Evolutionary conservation across 352 stramenopile species (phyloP).

Genomic region (Globisporangium splendens): DNA sequence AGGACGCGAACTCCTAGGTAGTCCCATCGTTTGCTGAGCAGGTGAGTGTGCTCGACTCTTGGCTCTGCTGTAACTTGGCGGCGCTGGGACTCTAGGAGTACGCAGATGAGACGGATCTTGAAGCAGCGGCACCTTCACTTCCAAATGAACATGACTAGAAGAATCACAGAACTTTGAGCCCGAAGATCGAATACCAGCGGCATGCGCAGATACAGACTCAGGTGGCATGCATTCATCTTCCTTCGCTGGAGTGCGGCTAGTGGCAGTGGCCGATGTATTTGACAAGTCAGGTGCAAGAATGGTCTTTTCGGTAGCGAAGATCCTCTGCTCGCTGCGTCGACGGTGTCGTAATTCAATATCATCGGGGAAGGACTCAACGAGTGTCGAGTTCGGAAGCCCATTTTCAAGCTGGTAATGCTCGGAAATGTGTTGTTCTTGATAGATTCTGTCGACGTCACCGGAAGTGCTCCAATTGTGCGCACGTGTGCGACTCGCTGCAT

Average conservation of each 20-base stretch:
- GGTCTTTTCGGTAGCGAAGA: background rate
- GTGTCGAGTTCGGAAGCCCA: conserved; percentile 15
- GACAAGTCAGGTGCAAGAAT: background rate
- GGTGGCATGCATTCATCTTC: conserved; percentile 3
- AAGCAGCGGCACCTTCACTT: conserved; percentile 8
- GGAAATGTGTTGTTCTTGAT: conserved; percentile 23
- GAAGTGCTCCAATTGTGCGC: background rate
- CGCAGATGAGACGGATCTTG: background rate
- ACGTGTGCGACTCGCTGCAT: background rate
- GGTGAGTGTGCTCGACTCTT: background rate
- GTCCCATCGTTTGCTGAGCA: background rate
- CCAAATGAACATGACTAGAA: conserved; percentile 4
- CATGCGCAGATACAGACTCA: background rate
- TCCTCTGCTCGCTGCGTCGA: background rate
- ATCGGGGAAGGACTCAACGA: conserved; percentile 44
- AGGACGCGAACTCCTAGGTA: background rate
- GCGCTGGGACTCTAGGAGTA: conserved; percentile 5
- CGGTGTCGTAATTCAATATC: conserved; percentile 6
- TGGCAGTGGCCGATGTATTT: background rate
- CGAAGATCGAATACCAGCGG: background rate
- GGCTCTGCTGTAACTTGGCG: background rate
- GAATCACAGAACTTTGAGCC: conserved; percentile 3
- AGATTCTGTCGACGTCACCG: conserved; percentile 18
- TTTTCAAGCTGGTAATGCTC: conserved; percentile 43
- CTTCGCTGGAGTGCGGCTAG: background rate